These are phyloP conservation scores for Cladophialophora carrionii DNA, from an alignment of 2,329 filamentous ascomycete genomes.

Conservation along the genomic window DNA sequence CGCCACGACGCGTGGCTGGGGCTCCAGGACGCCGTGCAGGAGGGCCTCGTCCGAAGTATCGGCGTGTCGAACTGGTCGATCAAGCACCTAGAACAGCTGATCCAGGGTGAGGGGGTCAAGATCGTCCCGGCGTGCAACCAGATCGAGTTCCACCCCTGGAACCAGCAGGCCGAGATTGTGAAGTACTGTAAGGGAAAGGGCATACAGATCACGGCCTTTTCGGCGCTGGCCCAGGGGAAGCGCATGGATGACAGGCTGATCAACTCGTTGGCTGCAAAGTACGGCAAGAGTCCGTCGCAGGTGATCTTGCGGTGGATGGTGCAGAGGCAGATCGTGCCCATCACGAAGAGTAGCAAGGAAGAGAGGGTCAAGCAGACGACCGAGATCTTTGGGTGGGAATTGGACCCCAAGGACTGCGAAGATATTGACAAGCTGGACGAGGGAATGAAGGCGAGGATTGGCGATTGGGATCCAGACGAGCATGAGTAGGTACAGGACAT, in stretches of 20 bases:
- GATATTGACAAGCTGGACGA: constrained; percentile 64
- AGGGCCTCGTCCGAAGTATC: constrained; percentile 30
- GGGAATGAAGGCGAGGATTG: constrained; percentile 54
- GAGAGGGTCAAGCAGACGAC: constrained; percentile 29
- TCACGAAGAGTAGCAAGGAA: constrained; percentile 32
- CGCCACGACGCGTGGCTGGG: constrained; percentile 67
- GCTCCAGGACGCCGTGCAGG: constrained; percentile 53
- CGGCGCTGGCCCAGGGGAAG: constrained; percentile 36
- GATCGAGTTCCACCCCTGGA: constrained; percentile 39
- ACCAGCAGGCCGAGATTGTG: constrained; percentile 36
- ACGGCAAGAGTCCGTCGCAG: constrained; percentile 37
- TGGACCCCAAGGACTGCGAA: constrained; percentile 56
- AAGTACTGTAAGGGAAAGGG: constrained; percentile 16
- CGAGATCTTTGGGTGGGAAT: constrained; percentile 29
- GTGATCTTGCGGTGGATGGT: constrained; percentile 42
- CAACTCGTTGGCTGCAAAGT: constrained; percentile 36
- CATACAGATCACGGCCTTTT: constrained; percentile 23
- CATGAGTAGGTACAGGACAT: not conserved
- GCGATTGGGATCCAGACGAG: constrained; percentile 31
- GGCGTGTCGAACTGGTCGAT: constrained; percentile 32
- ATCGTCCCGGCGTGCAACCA: constrained; percentile 40
- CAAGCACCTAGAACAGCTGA: constrained; percentile 31
- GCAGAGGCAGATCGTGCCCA: constrained; percentile 33
- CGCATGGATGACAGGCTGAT: constrained; percentile 36
- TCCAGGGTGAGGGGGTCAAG: constrained; percentile 26